Percentiles rank a stretch among this genome's conserved stretches.
These are phyloP conservation scores for Phoma sp. DNA, from an alignment of 2,329 filamentous ascomycete genomes.

Conservation along the genomic window DNA sequence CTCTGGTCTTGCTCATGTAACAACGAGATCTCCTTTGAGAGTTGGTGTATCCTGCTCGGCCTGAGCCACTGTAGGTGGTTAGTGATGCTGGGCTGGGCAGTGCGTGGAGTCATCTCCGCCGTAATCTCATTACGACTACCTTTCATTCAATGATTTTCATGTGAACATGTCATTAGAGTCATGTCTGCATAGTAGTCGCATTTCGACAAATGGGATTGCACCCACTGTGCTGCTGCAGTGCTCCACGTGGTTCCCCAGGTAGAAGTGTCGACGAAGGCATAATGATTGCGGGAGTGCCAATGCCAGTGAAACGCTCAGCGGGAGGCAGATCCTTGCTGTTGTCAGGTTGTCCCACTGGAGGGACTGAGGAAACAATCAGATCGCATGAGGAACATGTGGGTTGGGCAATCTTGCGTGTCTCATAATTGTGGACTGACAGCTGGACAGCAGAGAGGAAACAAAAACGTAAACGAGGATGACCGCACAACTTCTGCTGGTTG, in stretches of 20 bases:
- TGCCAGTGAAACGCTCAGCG: conserved; percentile 7
- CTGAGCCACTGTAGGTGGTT: not conserved
- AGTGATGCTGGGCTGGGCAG: not conserved
- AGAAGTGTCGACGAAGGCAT: conserved; percentile 8
- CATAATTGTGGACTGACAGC: conserved; percentile 15
- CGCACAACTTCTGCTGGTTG: not conserved
- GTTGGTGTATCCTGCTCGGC: not conserved
- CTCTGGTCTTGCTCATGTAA: no score
- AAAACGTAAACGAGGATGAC: not conserved
- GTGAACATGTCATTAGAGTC: not conserved
- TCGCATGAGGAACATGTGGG: conserved; percentile 12
- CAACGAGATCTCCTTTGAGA: not conserved
- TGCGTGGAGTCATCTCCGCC: conserved; percentile 1
- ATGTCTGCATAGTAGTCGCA: not conserved
- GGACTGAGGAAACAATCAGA: not conserved
- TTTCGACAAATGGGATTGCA: not conserved
- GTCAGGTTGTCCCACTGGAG: not conserved
- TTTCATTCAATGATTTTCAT: not conserved
- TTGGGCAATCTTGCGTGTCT: conserved; percentile 11
- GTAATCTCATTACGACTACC: not conserved
- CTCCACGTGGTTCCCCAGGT: conserved; percentile 11
- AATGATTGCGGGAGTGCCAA: conserved; percentile 4
- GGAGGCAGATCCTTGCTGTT: conserved; percentile 10
- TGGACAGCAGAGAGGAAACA: conserved; percentile 3
- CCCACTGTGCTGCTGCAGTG: not conserved